phyloP scores from a whole-genome alignment of 352 stramenopile species.

The Pythium dissimile region DNA sequence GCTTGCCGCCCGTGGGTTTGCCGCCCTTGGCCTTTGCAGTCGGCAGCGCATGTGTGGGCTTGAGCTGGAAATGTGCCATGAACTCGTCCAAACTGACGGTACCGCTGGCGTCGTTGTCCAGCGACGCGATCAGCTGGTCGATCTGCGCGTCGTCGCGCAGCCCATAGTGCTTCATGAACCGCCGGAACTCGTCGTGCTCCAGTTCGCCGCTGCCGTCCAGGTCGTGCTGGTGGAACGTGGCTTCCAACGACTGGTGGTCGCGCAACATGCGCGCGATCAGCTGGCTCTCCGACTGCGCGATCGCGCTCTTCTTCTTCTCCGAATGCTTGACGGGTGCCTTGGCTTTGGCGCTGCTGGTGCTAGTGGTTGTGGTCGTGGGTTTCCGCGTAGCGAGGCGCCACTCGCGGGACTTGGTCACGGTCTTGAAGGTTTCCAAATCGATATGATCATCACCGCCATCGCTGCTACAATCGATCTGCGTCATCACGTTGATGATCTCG shows the following conservation, averaged over 20 bases:
- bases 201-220: conserved; percentile 40
- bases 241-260: conserved; percentile 33
- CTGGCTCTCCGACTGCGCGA: conserved; percentile 1
- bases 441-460: no score
- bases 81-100: conserved; percentile 48
- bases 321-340: neutral
- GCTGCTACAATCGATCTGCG: conserved; percentile 23
- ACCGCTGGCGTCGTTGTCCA: conserved; percentile 38
- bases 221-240: conserved; percentile 35
- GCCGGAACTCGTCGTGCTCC: conserved; percentile 43
- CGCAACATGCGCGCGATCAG: conserved; percentile 29
- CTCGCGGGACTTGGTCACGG: conserved; percentile 17
- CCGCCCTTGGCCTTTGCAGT: no score
- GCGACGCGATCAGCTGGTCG: conserved; percentile 30
- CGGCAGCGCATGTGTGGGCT: conserved; percentile 1
- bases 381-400: conserved; percentile 11
- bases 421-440: conserved; percentile 25
- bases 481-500: conserved; percentile 27
- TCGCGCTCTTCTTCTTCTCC: neutral
- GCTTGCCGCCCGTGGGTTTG: conserved; percentile 10
- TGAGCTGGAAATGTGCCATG: conserved; percentile 27
- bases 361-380: neutral
- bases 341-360: neutral
- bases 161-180: conserved; percentile 51
- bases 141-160: conserved; percentile 36